phyloP scores from a whole-genome alignment of 768 basidiomycete genomes.

The Kwoniella shandongensis region DNA sequence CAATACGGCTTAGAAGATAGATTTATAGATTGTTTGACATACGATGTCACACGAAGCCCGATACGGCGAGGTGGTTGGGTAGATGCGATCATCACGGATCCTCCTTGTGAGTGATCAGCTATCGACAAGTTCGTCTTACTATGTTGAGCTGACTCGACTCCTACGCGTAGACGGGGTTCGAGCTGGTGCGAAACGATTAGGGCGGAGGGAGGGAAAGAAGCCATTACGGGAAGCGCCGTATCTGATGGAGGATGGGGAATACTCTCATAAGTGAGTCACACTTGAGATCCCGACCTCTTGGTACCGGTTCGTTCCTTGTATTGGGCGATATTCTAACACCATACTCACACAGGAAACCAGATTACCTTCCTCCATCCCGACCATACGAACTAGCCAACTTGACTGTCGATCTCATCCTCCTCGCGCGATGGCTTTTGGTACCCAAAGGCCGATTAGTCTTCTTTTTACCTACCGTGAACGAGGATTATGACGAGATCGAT shows the following conservation, averaged over 20 bases:
- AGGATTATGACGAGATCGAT: constrained; percentile 86
- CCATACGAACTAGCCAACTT: constrained; percentile 90
- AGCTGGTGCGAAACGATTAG: constrained; percentile 57
- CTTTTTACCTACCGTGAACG: constrained; percentile 75
- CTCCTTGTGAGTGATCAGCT: constrained; percentile 68
- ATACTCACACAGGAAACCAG: constrained; percentile 13
- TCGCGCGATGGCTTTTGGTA: constrained; percentile 79
- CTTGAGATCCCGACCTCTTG: neutral
- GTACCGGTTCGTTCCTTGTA: neutral
- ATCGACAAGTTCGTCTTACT: neutral
- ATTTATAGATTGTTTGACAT: constrained; percentile 82
- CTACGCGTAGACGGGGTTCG: constrained; percentile 94
- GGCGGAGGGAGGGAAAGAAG: constrained; percentile 43
- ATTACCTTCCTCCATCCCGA: constrained; percentile 83
- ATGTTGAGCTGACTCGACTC: neutral
- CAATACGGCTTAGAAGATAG: constrained; percentile 76
- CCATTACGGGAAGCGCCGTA: constrained; percentile 45
- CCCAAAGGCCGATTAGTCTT: constrained; percentile 88
- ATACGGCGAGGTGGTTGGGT: constrained; percentile 86
- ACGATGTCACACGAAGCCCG: constrained; percentile 87
- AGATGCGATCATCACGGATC: constrained; percentile 92
- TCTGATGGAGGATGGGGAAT: constrained; percentile 49
- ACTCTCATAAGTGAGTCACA: constrained; percentile 54
- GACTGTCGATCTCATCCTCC: constrained; percentile 72
- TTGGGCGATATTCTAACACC: neutral